Conservation (phyloP, 1,284 basidiomycete genomes). For the Fereydounia khargensis region DNA sequence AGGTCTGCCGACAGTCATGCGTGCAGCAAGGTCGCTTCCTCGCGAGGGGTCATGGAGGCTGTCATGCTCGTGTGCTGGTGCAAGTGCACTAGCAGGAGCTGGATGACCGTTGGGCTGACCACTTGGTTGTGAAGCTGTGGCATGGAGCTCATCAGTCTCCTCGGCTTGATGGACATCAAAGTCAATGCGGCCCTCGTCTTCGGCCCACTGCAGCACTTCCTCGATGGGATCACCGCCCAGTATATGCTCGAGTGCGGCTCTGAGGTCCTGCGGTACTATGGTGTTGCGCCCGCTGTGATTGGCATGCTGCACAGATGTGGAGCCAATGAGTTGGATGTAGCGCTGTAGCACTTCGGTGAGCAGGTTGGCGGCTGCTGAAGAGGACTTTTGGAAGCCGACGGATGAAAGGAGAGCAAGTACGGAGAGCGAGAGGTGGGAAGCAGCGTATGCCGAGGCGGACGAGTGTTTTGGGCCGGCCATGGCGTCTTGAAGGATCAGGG, state of each 20-base stretch:
- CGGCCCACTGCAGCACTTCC: conserved; percentile 40
- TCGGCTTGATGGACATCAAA: background rate
- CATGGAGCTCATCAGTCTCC: no score
- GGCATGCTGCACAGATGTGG: conserved; percentile 23
- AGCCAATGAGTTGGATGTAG: conserved; percentile 32
- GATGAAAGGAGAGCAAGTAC: conserved; percentile 24
- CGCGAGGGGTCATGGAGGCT: no score
- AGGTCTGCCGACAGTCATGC: background rate
- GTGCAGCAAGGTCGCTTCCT: no score
- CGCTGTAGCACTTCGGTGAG: conserved; percentile 42
- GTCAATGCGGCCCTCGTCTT: conserved; percentile 25
- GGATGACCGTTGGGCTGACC: no score
- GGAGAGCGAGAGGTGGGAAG: conserved; percentile 26
- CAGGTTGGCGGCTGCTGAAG: conserved; percentile 24
- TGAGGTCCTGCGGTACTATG: conserved; percentile 27
- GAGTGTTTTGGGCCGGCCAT: conserved; percentile 3
- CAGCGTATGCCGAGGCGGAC: conserved; percentile 30
- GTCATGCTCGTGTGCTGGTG: no score
- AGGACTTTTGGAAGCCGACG: conserved; percentile 35
- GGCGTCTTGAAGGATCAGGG: no score
- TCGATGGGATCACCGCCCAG: conserved; percentile 31
- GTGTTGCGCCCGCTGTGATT: conserved; percentile 29
- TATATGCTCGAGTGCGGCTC: conserved; percentile 33
- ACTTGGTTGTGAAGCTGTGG: no score
- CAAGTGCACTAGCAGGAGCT: no score